Evolutionary conservation across 1,139 yeast species (phyloP), one percentile per base, ranked within the genome.

Genomic region (Trichomonascaceae sp.): DNA sequence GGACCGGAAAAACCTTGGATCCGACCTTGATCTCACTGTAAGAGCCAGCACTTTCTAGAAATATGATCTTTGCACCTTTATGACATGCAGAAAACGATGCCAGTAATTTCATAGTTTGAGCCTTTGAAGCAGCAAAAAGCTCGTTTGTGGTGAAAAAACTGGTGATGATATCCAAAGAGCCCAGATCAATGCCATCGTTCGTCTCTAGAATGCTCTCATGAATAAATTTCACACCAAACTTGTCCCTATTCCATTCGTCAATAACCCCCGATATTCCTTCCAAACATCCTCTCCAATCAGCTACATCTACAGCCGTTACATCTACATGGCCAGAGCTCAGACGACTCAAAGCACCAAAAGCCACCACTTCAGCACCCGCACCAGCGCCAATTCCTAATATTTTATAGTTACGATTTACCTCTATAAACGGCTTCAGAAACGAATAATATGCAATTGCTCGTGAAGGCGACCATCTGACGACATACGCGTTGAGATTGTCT

Each of bases 21-120:
- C 96, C 96, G 41, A 89, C 77, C 1, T 82, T 79, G 47, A 89
- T 85, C 63, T 87, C 85, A 1, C 96, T 87, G 68, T 84, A 89
- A 3, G 95, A 86, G 0, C 96, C 96, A 0, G 96, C 96, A 70
- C 95, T 85, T 64, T 89, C 96, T 1, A 88, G 82, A 43, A 89
- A 81, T 49, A 89, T 73, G 43, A 89, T 70, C 39, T 79, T 69
- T 17, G 88, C 70, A 0, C 90, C 95, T 1, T 68, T 45, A 66
- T 66, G 66, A 87, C 87, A 54, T 64, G 61, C 22, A 61, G 58
- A 58, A 74, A 84, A 60, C 78, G 71, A 39, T 66, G 67, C 85
- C 53, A 89, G 73, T 53, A 87, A 77, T 51, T 75, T 72, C 48
- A 87, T 78, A 1, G 95, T 80, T 50, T 77, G 81, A 0, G 80